phyloP scores from a whole-genome alignment of 2,329 filamentous ascomycete genomes.

The Neoarthrinium moseri region DNA sequence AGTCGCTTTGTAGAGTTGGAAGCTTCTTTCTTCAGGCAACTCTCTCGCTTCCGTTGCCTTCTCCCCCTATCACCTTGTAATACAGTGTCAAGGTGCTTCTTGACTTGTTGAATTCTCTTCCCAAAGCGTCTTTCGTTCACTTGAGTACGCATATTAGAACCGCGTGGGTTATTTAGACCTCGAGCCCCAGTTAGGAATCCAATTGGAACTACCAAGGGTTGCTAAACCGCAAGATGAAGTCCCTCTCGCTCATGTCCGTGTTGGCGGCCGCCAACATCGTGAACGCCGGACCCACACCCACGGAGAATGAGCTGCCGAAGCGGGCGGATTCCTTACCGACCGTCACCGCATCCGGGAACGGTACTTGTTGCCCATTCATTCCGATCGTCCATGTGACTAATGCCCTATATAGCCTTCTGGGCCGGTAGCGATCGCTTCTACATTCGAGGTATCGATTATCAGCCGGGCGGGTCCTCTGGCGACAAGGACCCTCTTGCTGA shows the following conservation, averaged over 20 bases:
- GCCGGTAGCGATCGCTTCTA: slow-evolving; percentile 54
- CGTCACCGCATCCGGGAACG: slow-evolving; percentile 56
- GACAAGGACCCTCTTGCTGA: slow-evolving; percentile 76
- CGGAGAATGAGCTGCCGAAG: slow-evolving; percentile 43
- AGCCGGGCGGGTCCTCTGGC: slow-evolving; percentile 57
- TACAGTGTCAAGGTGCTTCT: slow-evolving; percentile 5
- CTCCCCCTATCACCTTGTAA: slow-evolving; percentile 14
- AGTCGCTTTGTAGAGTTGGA: background rate
- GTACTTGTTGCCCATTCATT: slow-evolving; percentile 31
- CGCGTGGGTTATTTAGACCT: slow-evolving; percentile 13
- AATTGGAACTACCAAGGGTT: slow-evolving; percentile 12
- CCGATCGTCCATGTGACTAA: background rate
- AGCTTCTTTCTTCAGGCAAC: slow-evolving; percentile 7
- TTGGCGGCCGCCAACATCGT: slow-evolving; percentile 45
- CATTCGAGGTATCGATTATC: slow-evolving; percentile 60
- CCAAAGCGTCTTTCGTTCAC: background rate
- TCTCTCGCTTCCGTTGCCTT: slow-evolving; percentile 11
- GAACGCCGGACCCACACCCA: slow-evolving; percentile 49
- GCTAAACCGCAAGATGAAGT: slow-evolving; percentile 44
- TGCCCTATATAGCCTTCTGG: slow-evolving; percentile 49
- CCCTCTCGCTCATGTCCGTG: slow-evolving; percentile 43
- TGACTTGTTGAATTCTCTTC: slow-evolving; percentile 5
- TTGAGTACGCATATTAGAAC: slow-evolving; percentile 8
- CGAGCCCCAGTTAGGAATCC: slow-evolving; percentile 6
- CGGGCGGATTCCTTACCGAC: slow-evolving; percentile 50